Evolutionary conservation across 805 yeast genomes (phyloP).

Genomic region (Trichomonascus vanleenenianus): DNA sequence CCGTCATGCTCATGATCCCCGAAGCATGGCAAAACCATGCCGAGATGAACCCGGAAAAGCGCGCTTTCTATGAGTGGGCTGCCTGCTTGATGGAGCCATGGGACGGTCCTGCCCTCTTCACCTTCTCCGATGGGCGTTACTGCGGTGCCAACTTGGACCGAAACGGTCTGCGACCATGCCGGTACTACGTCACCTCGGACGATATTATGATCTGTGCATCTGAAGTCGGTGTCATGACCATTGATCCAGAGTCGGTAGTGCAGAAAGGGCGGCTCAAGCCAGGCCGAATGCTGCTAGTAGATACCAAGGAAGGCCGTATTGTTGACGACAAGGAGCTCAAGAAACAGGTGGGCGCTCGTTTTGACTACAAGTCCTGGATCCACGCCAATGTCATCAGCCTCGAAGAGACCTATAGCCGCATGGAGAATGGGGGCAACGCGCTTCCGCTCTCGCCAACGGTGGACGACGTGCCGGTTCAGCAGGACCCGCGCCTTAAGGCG

Average conservation of each 20-base stretch:
- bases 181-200: constrained; percentile 91
- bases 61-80: constrained; percentile 98
- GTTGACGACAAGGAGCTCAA: constrained; percentile 92
- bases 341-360: constrained; percentile 64
- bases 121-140: constrained; percentile 94
- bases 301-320: constrained; percentile 84
- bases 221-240: constrained; percentile 93
- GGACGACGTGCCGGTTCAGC: constrained; percentile 45
- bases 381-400: constrained; percentile 78
- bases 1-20: constrained; percentile 93
- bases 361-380: constrained; percentile 92
- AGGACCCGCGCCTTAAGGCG: constrained; percentile 77
- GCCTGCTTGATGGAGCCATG: constrained; percentile 99
- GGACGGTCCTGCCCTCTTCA: constrained; percentile 98
- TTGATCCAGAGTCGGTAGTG: constrained; percentile 71
- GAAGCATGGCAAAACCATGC: constrained; percentile 94
- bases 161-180: constrained; percentile 96
- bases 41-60: constrained; percentile 81
- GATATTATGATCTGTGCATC: constrained; percentile 96
- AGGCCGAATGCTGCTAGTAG: constrained; percentile 92
- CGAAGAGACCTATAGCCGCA: constrained; percentile 63
- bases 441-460: constrained; percentile 17
- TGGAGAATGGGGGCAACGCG: constrained; percentile 34
- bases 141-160: constrained; percentile 98
- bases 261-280: constrained; percentile 94